Base-by-base conservation (phyloP, 2,329 filamentous ascomycete genomes). In the Hypocreales sp. region DNA sequence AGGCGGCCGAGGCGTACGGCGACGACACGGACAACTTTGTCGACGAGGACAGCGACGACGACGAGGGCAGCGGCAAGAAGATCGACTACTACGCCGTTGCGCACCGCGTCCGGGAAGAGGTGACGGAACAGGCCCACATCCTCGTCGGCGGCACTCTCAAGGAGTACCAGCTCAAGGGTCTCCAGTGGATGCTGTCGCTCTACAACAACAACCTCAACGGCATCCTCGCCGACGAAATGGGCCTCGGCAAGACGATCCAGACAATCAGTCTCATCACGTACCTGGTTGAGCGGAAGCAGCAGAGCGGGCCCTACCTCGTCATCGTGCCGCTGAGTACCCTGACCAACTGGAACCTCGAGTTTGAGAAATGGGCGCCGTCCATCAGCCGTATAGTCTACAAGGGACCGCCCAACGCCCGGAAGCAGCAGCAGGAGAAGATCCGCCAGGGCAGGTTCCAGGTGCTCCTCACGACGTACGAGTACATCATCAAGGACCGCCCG, bases 141-240 rank as follows among this genome's bases (percentile, higher is more conserved):
- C 67, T 98, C 34, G 83, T 95, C 36, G 90, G 90, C 48, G 90
- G 90, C 47, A 80, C 64, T 8, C 64, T 98, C 39, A 98, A 98
- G 55, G 90, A 98, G 51, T 98, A 98, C 55, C 90, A 98, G 58
- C 41, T 98, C 56, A 95, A 94, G 72, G 90, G 90, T 67, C 61
- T 98, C 25, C 87, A 98, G 53, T 98, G 90, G 90, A 98, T 98
- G 90, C 77, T 98, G 34, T 98, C 90, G 10, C 67, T 98, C 10
- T 98, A 95, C 69, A 98, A 98, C 74, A 98, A 98, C 64, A 98
- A 94, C 56, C 71, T 98, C 39, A 98, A 98, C 52, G 90, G 90
- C 68, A 95, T 98, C 39, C 64, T 98, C 43, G 90, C 90, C 32
- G 90, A 98, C 46, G 90, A 98, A 58, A 98, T 98, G 90, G 90